phyloP scores from a whole-genome alignment of 2,329 filamentous ascomycete genomes.

The Didymella lethalis region DNA sequence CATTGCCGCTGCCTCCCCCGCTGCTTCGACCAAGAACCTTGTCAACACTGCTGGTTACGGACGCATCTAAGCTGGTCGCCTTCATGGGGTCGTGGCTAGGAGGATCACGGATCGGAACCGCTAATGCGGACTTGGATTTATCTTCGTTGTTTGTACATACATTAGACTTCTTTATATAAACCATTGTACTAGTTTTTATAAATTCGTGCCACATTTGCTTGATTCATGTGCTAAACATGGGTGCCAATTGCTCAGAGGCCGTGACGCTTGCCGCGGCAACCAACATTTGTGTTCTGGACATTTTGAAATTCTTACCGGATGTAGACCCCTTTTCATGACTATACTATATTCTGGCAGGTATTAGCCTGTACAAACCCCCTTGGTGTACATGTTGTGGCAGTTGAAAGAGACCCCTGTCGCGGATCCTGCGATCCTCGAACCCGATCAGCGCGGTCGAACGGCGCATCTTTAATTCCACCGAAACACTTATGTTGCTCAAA shows the following conservation, averaged over 20 bases:
- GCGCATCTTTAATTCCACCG: background rate
- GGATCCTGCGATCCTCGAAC: constrained; percentile 9
- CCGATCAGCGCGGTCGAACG: background rate
- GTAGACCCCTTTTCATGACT: too few species aligned
- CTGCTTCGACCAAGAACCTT: constrained; percentile 28
- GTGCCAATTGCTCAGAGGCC: too few species aligned
- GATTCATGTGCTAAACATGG: too few species aligned
- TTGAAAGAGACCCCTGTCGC: constrained; percentile 2
- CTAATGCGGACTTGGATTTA: constrained; percentile 9
- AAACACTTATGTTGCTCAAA: background rate
- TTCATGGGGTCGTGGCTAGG: constrained; percentile 1
- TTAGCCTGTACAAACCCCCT: constrained; percentile 3
- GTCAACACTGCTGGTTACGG: constrained; percentile 36
- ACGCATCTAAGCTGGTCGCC: constrained; percentile 28
- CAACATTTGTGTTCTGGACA: too few species aligned
- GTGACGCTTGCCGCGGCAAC: background rate
- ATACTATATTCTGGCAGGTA: background rate
- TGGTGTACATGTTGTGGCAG: background rate
- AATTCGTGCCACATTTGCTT: too few species aligned
- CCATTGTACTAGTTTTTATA: background rate
- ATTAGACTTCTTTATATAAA: constrained; percentile 15
- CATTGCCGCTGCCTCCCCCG: constrained; percentile 55
- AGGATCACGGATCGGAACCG: constrained; percentile 1
- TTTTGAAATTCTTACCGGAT: too few species aligned
- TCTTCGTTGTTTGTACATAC: constrained; percentile 17